Base-by-base conservation (phyloP, 805 yeast species). In the Yamadazyma phyllophila region DNA sequence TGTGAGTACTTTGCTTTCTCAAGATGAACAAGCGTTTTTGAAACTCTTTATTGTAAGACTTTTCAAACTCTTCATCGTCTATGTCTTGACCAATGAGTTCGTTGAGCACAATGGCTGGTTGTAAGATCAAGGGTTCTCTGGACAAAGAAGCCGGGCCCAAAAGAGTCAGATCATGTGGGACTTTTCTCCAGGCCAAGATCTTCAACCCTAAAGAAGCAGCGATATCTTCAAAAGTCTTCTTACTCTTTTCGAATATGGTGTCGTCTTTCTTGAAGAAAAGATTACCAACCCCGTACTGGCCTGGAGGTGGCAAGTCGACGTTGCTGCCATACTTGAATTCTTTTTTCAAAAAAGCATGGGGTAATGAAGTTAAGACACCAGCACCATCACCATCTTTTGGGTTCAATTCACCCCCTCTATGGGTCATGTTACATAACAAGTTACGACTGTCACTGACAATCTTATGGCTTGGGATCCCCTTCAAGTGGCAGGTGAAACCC, bases 361-460 rank as follows among this genome's bases (percentile, higher is more conserved):
- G 97, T 51, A 92, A 82, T 26, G 96, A 85, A 41, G 94, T 81
- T 80, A 92, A 81, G 50, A 92, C 89, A 66, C 99, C 99, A 24
- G 99, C 99, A 69, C 99, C 99, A 64, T 92, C 99, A 68, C 99
- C 99, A 65, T 92, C 97, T 59, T 90, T 82, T 16, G 97, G 96
- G 61, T 91, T 96, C 48, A 96, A 96, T 49, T 91, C 97, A 34
- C 98, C 98, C 63, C 99, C 99, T 72, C 99, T 82, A 68, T 92
- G 99, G 50, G 97, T 88, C 99, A 92, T 94, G 71, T 94, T 92
- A 73, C 98, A 91, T 45, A 92, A 81, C 59, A 92, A 73, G 62
- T 80, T 81, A 55, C 82, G 76, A 35, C 96, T 96, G 71, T 94
- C 98, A 35, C 95, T 82, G 49, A 92, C 90, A 57, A 92, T 89